Conservation (phyloP, 805 yeast species). For the Phaffomyces antillensis region DNA sequence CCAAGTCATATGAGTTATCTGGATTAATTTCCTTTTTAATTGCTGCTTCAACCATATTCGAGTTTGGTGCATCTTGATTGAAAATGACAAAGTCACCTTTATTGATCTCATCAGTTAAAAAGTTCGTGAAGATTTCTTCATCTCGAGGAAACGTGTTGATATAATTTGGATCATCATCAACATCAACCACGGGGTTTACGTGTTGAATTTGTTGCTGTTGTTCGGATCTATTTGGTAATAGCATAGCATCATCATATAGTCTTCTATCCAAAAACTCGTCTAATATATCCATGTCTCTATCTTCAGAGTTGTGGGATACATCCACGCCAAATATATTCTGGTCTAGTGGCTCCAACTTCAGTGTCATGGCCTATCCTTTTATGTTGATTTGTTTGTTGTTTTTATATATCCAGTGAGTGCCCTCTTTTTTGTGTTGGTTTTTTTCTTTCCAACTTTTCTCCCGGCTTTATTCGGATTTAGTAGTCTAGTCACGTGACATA, state of each 20-base stretch:
- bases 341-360: slow-evolving; percentile 17
- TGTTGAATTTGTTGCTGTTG: neutral
- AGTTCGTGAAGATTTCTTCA: slow-evolving; percentile 20
- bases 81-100: slow-evolving; percentile 18
- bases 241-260: slow-evolving; percentile 14
- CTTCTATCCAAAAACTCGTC: slow-evolving; percentile 36
- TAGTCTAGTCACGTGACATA: neutral
- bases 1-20: neutral
- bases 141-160: slow-evolving; percentile 6
- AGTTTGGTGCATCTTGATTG: slow-evolving; percentile 4
- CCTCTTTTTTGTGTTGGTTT: neutral
- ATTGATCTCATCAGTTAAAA: slow-evolving; percentile 20
- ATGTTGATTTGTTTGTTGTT: neutral
- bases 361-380: slow-evolving; percentile 3
- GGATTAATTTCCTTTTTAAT: neutral
- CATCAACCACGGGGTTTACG: neutral
- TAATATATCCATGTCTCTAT: slow-evolving; percentile 37
- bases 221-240: neutral
- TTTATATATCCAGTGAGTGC: neutral
- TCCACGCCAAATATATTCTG: slow-evolving; percentile 7
- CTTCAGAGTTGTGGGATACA: neutral
- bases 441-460: neutral
- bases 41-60: neutral
- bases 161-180: neutral
- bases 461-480: no score